Base-by-base conservation (phyloP, 2,329 filamentous ascomycete species). In the Orbilia brochopaga region DNA sequence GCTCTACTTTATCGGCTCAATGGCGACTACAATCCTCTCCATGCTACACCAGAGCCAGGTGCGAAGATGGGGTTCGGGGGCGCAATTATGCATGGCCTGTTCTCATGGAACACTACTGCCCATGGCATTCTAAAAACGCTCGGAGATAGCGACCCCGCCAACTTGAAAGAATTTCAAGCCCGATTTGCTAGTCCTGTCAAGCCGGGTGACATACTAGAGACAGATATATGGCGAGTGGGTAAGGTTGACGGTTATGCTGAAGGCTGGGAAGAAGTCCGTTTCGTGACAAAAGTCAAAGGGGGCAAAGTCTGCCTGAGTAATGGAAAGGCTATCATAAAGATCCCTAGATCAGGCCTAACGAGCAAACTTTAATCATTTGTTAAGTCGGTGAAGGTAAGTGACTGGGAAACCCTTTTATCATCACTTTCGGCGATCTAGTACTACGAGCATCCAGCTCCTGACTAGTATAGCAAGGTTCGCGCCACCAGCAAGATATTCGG, bases 1-100 rank as follows among this genome's bases (percentile, higher is more conserved):
- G 66, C 57, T 11, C 85, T 90, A 74, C 82, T 94, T 62, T 94
- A 94, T 80, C 85, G 91, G 74, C 85, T 96, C 56, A 96, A 96
- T 77, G 92, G 92, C 75, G 92, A 96, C 82, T 96, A 96, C 81
- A 96, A 96, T 82, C 92, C 92, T 27, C 87, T 96, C 37, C 92
- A 96, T 79, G 91, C 91, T 5, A 90, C 90, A 17, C 91, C 91
- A 11, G 90, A 91, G 80, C 90, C 91, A 0, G 91, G 91, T 72
- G 81, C 86, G 80, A 89, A 91, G 81, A 96, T 96, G 90, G 92
- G 92, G 70, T 96, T 96, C 76, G 90, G 91, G 27, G 92, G 92
- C 35, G 83, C 87, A 76, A 96, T 96, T 79, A 90, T 96, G 79
- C 92, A 96, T 81, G 92, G 92, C 19, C 83, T 96, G 51, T 96